Base-by-base conservation (phyloP, 78 protist genomes). In the Cavenderia fasciculata region DNA sequence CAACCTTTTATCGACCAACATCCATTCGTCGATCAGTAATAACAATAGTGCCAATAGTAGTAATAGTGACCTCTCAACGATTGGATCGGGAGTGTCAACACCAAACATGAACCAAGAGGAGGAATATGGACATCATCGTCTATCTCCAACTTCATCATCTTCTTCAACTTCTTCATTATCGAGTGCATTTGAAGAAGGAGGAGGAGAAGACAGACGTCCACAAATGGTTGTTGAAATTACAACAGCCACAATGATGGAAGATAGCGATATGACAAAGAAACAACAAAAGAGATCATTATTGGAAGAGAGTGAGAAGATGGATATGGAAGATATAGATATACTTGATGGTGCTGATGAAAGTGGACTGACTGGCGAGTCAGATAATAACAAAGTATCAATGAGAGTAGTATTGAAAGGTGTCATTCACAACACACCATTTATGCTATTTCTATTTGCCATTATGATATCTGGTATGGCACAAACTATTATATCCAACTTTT, bases 361-460 rank as follows among this genome's bases (percentile, higher is more conserved):
- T n/a, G n/a, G n/a, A n/a, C n/a, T n/a, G n/a, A n/a, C n/a, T n/a
- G n/a, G n/a, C n/a, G n/a, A n/a, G n/a, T n/a, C n/a, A n/a, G n/a
- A n/a, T n/a, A n/a, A n/a, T n/a, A n/a, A 68, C 4, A 43, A 3
- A 68, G 38, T 43, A 68, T 16, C 51, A 25, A 38, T 18, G 21
- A 68, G 43, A 27, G 59, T 43, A 27, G 74, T 68, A 0, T 23
- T 68, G 10, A 43, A 23, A 23, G 43, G 36, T 27, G 14, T 68
- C 4, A 1, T 68, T 21, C 27, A 25, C 23, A 43, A 68, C 27
- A 34, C 74, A 1, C 51, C 38, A 27, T 43, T 68, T 51, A 38
- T 68, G 51, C 25, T 43, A 40, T 68, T 68, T 68, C 36, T 68
- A 38, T 68, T 68, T n/a, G 74, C 74, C n/a, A 27, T 43, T 19